Evolutionary conservation across 208 protist species (phyloP), one percentile per base, ranked within the genome.

Genomic region (Acanthamoeba triangularis): DNA sequence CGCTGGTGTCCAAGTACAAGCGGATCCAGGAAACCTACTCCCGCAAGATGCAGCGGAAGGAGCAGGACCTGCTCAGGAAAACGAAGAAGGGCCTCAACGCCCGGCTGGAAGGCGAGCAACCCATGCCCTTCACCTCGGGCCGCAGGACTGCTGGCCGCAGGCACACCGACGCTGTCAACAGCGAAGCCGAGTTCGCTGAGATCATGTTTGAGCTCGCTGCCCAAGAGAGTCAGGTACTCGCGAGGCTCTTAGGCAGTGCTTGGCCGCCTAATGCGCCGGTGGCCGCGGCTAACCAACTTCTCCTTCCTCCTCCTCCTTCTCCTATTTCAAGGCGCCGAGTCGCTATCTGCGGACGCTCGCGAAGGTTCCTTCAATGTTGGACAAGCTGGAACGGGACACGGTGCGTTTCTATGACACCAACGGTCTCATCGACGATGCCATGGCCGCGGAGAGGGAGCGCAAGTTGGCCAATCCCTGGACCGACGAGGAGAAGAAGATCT

Each of bases 131-230:
- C 84, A 72, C 65, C 7, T 25, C 54, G 13, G 90, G 67, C 56
- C 18, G 90, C 28, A 23, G 90, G 16, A 67, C 90, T 14, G 33
- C 52, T 16, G 67, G 90, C 8, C 92, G 90, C 56, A 47, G 90
- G 37, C 52, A 72, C 35, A 91, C 90, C 16, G 90, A 94, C 30
- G 49, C 72, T 23, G 90, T 94, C 30, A 78, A 94, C 90, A 94
- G 90, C 56, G 90, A 94, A 33, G 72, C 65, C 65, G 90, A 94
- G 30, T 94, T 94, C 33, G 90, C 44, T 16, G 52, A 94, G 37
- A 94, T 94, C 69, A 94, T 94, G 67, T 94, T 65, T 28, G 90
- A 94, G 69, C 69, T 94, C 8, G 90, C 90, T 30, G 90, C 90
- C 28, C 90, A 94, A 63, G 90, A 94, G 47, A 67, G 56, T 18